Evolutionary conservation across 2,329 filamentous ascomycete species (phyloP).

Genomic region (Phyllachora maydis): DNA sequence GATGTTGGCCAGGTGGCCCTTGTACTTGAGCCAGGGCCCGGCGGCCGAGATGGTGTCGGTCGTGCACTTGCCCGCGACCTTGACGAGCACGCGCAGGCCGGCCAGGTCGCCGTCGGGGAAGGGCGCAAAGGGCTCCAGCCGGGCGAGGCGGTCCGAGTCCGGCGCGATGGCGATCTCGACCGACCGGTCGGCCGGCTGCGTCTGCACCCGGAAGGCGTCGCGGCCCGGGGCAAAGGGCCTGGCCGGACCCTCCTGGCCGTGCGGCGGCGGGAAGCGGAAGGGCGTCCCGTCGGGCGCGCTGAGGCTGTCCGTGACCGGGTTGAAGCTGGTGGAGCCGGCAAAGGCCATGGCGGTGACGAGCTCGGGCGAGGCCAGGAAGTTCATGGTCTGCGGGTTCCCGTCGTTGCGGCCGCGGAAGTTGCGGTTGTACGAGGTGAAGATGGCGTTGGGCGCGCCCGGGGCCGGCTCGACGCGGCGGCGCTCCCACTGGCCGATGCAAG

Average conservation of each 20-base stretch:
- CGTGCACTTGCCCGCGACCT: slow-evolving; percentile 93
- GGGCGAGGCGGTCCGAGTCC: slow-evolving; percentile 71
- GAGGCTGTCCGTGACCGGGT: slow-evolving; percentile 77
- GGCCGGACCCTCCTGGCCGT: slow-evolving; percentile 42
- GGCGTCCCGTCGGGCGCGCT: slow-evolving; percentile 57
- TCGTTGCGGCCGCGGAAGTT: slow-evolving; percentile 97
- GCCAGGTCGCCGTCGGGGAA: slow-evolving; percentile 62
- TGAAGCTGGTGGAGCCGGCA: slow-evolving; percentile 82
- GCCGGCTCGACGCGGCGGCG: slow-evolving; percentile 66
- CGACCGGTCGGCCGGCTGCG: slow-evolving; percentile 48
- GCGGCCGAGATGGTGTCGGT: slow-evolving; percentile 98
- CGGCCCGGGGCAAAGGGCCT: slow-evolving; percentile 60
- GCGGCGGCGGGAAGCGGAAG: slow-evolving; percentile 72
- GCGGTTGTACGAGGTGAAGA: slow-evolving; percentile 93
- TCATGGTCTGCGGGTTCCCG: slow-evolving; percentile 92
- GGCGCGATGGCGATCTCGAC: slow-evolving; percentile 63
- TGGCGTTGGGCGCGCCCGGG: slow-evolving; percentile 82
- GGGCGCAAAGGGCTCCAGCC: slow-evolving; percentile 73
- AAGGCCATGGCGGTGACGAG: slow-evolving; percentile 94
- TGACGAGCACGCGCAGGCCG: slow-evolving; percentile 74
- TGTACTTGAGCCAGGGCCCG: slow-evolving; percentile 96
- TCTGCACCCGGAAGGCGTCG: slow-evolving; percentile 50
- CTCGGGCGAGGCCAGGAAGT: slow-evolving; percentile 93
- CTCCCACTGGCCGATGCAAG: slow-evolving; percentile 93
- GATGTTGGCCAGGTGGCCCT: slow-evolving; percentile 96